Conservation (phyloP, 1,139 yeast species). For the Debaryomyces robertsiae region DNA sequence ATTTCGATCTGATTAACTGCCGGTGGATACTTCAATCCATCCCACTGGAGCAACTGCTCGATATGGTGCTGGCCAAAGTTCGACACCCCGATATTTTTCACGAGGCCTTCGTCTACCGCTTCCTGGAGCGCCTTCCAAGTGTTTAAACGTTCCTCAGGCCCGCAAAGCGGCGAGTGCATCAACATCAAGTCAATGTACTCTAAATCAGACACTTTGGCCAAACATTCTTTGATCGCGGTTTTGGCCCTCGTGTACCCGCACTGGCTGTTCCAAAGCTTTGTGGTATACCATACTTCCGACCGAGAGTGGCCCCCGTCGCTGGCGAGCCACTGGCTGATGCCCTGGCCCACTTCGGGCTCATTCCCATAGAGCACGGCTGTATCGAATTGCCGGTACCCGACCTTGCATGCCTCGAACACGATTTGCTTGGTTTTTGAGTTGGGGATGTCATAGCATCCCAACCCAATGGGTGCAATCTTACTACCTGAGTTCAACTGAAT, state of each 20-base stretch:
- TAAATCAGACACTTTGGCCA: conserved; percentile 33
- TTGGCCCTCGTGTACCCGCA: conserved; percentile 29
- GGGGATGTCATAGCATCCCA: conserved; percentile 40
- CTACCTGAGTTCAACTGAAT: conserved; percentile 27
- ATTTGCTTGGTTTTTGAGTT: conserved; percentile 28
- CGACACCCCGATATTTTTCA: conserved; percentile 67
- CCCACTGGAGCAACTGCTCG: conserved; percentile 57
- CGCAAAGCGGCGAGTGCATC: conserved; percentile 65
- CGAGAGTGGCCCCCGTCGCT: conserved; percentile 53
- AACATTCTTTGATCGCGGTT: conserved; percentile 31
- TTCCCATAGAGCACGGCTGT: conserved; percentile 61
- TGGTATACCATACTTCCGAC: conserved; percentile 66
- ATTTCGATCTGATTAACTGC: conserved; percentile 68
- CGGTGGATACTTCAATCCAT: conserved; percentile 54
- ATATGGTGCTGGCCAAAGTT: conserved; percentile 67
- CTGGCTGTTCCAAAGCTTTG: conserved; percentile 43
- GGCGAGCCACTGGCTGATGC: conserved; percentile 52
- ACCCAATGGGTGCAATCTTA: conserved; percentile 39
- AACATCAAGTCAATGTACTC: conserved; percentile 55
- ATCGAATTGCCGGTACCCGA: conserved; percentile 61
- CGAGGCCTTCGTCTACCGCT: conserved; percentile 56
- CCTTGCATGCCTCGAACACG: conserved; percentile 49
- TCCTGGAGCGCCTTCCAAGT: conserved; percentile 68
- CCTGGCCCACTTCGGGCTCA: conserved; percentile 59
- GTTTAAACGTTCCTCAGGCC: conserved; percentile 50